Evolutionary conservation across 768 basidiomycete genomes (phyloP).

Genomic region (Coprinopsis strossmayeri): DNA sequence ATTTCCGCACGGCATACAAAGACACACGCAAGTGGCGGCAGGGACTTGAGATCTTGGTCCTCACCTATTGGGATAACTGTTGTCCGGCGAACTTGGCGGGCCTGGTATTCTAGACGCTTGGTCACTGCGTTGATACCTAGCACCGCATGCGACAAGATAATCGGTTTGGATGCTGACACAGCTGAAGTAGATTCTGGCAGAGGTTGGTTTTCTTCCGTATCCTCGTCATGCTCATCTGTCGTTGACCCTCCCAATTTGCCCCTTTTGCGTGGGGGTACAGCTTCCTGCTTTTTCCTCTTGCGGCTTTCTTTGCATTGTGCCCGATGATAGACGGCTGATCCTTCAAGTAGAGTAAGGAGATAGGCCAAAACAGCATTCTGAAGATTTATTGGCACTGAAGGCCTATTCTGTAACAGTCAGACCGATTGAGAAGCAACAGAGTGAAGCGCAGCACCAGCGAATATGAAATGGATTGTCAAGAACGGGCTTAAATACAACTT

Average conservation of each 20-base stretch:
- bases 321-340: constrained; percentile 38
- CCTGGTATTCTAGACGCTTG: constrained; percentile 58
- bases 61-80: constrained; percentile 18
- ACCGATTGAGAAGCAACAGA: constrained; percentile 6
- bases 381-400: constrained; percentile 50
- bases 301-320: constrained; percentile 22
- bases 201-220: background rate
- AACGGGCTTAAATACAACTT: constrained; percentile 60
- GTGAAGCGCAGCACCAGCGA: constrained; percentile 50
- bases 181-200: background rate
- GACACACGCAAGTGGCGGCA: constrained; percentile 33
- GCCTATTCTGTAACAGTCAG: constrained; percentile 36
- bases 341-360: constrained; percentile 43
- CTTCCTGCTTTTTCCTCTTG: constrained; percentile 32
- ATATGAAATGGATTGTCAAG: constrained; percentile 69
- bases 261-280: constrained; percentile 18
- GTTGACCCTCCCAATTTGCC: constrained; percentile 3
- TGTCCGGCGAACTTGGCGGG: constrained; percentile 24
- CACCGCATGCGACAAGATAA: constrained; percentile 40
- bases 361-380: constrained; percentile 56
- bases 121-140: constrained; percentile 83
- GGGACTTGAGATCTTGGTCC: constrained; percentile 10
- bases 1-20: constrained; percentile 73
- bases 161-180: constrained; percentile 20
- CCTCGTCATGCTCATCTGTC: constrained; percentile 1